phyloP scores from a whole-genome alignment of 257 asterid genomes.

The Agastache rugosa region DNA sequence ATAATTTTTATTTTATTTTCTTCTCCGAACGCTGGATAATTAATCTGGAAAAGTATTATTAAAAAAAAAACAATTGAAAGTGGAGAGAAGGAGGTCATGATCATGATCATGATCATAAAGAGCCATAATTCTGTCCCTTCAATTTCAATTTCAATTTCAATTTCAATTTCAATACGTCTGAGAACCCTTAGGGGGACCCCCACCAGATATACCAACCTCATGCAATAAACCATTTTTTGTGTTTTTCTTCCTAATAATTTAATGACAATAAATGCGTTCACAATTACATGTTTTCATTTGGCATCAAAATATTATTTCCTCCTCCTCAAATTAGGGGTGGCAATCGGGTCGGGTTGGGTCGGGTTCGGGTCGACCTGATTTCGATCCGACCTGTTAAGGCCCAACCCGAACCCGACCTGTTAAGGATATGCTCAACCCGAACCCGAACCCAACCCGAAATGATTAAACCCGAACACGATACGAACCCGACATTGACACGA shows the following conservation, averaged over 20 bases:
- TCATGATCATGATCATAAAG: slow-evolving; percentile 11
- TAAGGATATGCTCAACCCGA: too few relatives aligned
- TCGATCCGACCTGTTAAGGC: too few relatives aligned
- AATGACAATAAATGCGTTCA: not conserved
- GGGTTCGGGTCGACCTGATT: too few relatives aligned
- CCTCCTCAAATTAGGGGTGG: not conserved
- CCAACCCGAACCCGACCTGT: too few relatives aligned
- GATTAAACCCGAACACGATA: too few relatives aligned
- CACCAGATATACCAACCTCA: slow-evolving; percentile 29
- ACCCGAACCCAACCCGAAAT: too few relatives aligned
- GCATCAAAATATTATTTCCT: not conserved
- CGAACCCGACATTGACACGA: too few relatives aligned
- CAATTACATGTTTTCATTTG: not conserved
- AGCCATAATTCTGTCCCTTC: slow-evolving; percentile 39
- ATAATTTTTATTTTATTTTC: not conserved
- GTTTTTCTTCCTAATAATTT: not conserved
- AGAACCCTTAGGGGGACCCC: slow-evolving; percentile 10
- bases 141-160: not conserved
- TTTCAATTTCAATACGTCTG: too few relatives aligned
- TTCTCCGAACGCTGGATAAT: not conserved
- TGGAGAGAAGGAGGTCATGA: slow-evolving; percentile 13
- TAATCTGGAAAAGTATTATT: too few relatives aligned
- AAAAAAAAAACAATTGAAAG: not conserved
- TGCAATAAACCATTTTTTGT: not conserved
- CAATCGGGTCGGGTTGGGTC: too few relatives aligned